Conservation (phyloP, 441 rosid species). For the Erysimum cheiri region DNA sequence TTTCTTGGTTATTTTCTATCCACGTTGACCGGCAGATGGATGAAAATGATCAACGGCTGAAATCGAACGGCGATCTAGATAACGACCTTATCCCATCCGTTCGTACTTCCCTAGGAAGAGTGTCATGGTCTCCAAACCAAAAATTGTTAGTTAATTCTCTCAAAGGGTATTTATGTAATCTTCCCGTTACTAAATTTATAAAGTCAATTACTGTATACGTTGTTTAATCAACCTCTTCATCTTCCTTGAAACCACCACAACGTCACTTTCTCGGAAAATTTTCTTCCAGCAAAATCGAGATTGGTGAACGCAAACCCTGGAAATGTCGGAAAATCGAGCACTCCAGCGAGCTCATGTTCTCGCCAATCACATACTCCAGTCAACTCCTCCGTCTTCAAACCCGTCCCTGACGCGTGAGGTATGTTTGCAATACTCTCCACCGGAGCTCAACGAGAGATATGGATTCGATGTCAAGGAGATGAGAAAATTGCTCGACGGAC, state of each 20-base stretch:
- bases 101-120: slow-evolving; percentile 20
- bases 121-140: neutral
- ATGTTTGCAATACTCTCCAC: slow-evolving; percentile 64
- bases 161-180: slow-evolving; percentile 11
- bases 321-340: slow-evolving; percentile 50
- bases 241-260: neutral
- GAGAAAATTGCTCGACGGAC: slow-evolving; percentile 74
- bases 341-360: slow-evolving; percentile 57
- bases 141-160: neutral
- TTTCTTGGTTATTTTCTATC: slow-evolving; percentile 8
- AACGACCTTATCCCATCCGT: slow-evolving; percentile 12
- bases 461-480: slow-evolving; percentile 63
- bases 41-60: slow-evolving; percentile 33
- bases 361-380: slow-evolving; percentile 55
- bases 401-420: slow-evolving; percentile 45
- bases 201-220: neutral
- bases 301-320: neutral
- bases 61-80: neutral
- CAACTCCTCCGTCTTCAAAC: slow-evolving; percentile 27
- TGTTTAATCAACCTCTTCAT: neutral
- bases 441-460: slow-evolving; percentile 62
- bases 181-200: neutral
- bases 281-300: neutral
- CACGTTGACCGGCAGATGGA: neutral
- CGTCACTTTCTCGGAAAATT: slow-evolving; percentile 4